phyloP scores from a whole-genome alignment of 2,329 filamentous ascomycete species.

The Colletotrichum siamense region DNA sequence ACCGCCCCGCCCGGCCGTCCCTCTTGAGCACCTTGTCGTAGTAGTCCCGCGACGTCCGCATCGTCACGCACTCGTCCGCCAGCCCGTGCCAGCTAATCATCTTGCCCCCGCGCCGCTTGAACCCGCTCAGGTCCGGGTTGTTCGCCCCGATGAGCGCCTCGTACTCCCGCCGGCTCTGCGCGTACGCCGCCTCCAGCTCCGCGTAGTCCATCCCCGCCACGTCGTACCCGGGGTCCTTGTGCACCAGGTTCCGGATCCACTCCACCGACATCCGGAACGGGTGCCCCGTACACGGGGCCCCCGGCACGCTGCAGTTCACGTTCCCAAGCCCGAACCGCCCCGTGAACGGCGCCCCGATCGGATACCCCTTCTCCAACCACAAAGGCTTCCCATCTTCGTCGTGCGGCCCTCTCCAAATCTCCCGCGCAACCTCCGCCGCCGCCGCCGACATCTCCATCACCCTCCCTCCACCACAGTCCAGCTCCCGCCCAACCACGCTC shows the following conservation, averaged over 20 bases:
- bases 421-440: conserved; percentile 2
- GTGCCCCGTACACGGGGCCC: not conserved
- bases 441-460: conserved; percentile 10
- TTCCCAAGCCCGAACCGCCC: conserved; percentile 15
- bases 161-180: conserved; percentile 16
- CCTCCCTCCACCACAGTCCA: conserved; percentile 30
- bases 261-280: conserved; percentile 20
- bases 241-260: conserved; percentile 19
- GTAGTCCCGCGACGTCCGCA: conserved; percentile 37
- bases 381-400: not conserved
- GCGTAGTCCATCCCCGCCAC: not conserved
- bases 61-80: conserved; percentile 42
- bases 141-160: conserved; percentile 30
- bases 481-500: conserved; percentile 16
- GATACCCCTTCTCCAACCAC: conserved; percentile 8
- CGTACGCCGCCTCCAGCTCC: conserved; percentile 6
- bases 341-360: conserved; percentile 15
- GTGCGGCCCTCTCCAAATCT: conserved; percentile 16
- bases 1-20: conserved; percentile 33
- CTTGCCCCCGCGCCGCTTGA: conserved; percentile 41
- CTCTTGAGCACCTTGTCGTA: conserved; percentile 17
- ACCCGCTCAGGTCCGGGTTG: conserved; percentile 33
- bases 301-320: conserved; percentile 13
- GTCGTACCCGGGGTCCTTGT: conserved; percentile 7
- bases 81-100: conserved; percentile 48